Conservation (phyloP, 164 flowering plant species). For the Stephania cephalantha region DNA sequence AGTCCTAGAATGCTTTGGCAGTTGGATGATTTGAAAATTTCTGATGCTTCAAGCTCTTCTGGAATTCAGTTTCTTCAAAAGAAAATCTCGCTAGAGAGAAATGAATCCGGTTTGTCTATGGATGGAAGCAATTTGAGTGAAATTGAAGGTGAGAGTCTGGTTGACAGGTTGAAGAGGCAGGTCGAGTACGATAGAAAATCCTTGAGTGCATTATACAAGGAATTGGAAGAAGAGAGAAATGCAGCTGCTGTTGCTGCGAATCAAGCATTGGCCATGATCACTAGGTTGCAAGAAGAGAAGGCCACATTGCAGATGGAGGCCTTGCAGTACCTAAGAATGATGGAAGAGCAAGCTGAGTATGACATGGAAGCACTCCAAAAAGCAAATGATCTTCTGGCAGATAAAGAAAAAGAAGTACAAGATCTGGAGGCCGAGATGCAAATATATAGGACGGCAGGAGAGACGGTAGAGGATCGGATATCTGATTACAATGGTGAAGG, state of each 20-base stretch:
- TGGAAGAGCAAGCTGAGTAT: slow-evolving; percentile 97
- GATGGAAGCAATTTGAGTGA: slow-evolving; percentile 45
- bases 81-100: slow-evolving; percentile 68
- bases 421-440: slow-evolving; percentile 72
- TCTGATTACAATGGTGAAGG: slow-evolving; percentile 17
- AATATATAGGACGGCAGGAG: slow-evolving; percentile 30
- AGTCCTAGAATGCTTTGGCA: slow-evolving; percentile 56
- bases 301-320: slow-evolving; percentile 91
- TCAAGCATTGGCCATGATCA: slow-evolving; percentile 98
- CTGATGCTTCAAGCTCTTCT: slow-evolving; percentile 34
- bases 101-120: slow-evolving; percentile 55
- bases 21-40: slow-evolving; percentile 39
- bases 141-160: slow-evolving; percentile 47
- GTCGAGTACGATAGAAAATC: slow-evolving; percentile 53
- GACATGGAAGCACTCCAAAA: slow-evolving; percentile 80
- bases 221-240: slow-evolving; percentile 88
- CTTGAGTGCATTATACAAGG: slow-evolving; percentile 53
- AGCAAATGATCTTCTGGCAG: slow-evolving; percentile 58
- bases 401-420: slow-evolving; percentile 70
- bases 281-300: slow-evolving; percentile 90
- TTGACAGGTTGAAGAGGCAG: slow-evolving; percentile 70
- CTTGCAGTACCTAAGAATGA: slow-evolving; percentile 74
- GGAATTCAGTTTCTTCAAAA: slow-evolving; percentile 35
- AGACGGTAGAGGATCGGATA: slow-evolving; percentile 17
- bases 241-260: slow-evolving; percentile 83